A percentile compares a stretch with the other conserved stretches of the same genome.
Conservation (phyloP, 148 eudicot species). For the Talinum fruticosum region DNA sequence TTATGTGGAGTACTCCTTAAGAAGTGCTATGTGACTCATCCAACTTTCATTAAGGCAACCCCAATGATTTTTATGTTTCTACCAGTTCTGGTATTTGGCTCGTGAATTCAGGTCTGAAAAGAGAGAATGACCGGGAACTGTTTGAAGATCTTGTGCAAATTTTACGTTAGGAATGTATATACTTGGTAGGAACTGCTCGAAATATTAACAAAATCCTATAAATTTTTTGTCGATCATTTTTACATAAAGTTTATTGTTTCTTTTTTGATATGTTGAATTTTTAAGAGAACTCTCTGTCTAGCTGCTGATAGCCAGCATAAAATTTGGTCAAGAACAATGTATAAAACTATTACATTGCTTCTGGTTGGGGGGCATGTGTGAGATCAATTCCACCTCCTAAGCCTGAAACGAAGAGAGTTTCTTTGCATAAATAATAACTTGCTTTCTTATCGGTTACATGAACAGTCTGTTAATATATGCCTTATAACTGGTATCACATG, state of each 20-base stretch:
- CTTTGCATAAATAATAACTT: background rate
- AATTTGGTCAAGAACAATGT: background rate
- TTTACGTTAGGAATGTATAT: background rate
- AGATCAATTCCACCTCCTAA: background rate
- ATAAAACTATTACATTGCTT: no score
- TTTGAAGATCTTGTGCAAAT: background rate
- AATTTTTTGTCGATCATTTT: background rate
- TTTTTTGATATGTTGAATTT: background rate
- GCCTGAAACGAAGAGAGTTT: background rate
- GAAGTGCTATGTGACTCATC: constrained; percentile 50
- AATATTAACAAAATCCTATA: background rate
- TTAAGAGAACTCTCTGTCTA: background rate
- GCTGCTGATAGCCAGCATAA: background rate
- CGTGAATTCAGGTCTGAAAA: background rate
- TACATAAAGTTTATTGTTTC: background rate
- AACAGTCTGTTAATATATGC: constrained; percentile 6
- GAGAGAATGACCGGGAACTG: background rate
- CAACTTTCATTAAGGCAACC: constrained; percentile 17
- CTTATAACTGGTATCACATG: constrained; percentile 17
- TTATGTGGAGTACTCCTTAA: constrained; percentile 20
- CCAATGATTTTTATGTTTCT: background rate
- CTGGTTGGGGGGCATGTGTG: background rate
- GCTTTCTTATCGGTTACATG: constrained; percentile 16
- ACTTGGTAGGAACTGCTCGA: background rate
- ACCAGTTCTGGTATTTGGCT: background rate